phyloP scores from a whole-genome alignment of 768 basidiomycete species.

The Galerina marginata region DNA sequence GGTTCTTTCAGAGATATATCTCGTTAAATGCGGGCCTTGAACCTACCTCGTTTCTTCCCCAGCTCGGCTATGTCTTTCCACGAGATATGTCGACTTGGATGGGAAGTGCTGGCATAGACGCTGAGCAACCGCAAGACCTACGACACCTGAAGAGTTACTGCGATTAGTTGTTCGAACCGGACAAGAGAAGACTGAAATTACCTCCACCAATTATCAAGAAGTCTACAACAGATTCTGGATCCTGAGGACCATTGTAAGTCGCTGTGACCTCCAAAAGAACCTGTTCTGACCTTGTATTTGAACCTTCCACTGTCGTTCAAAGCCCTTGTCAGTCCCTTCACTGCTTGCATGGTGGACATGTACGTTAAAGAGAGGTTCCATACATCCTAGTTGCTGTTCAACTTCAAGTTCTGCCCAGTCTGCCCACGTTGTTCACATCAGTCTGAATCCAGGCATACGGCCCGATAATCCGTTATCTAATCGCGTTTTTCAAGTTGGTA shows the following conservation, averaged over 20 bases:
- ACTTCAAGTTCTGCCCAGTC: neutral
- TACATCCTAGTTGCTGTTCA: neutral
- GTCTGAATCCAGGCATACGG: neutral
- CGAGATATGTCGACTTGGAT: conserved; percentile 73
- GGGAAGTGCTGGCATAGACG: conserved; percentile 69
- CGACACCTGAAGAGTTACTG: conserved; percentile 54
- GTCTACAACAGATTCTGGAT: conserved; percentile 77
- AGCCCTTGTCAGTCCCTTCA: conserved; percentile 60
- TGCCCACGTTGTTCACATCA: neutral
- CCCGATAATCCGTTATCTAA: conserved; percentile 20
- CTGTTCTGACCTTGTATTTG: conserved; percentile 59
- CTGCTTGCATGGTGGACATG: conserved; percentile 32
- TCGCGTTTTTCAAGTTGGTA: neutral
- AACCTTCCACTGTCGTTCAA: conserved; percentile 65
- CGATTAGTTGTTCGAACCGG: neutral
- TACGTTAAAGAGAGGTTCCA: too few relatives aligned
- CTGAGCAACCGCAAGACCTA: conserved; percentile 88
- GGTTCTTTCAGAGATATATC: neutral
- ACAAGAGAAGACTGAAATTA: conserved; percentile 26
- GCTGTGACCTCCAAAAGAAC: neutral
- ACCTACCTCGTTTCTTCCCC: conserved; percentile 88
- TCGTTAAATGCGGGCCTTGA: neutral
- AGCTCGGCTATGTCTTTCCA: conserved; percentile 75
- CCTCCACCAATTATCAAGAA: conserved; percentile 91
- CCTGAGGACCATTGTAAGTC: conserved; percentile 34